Base-by-base conservation (phyloP, 2,329 filamentous ascomycete genomes). In the Ophiostoma fasciatum region DNA sequence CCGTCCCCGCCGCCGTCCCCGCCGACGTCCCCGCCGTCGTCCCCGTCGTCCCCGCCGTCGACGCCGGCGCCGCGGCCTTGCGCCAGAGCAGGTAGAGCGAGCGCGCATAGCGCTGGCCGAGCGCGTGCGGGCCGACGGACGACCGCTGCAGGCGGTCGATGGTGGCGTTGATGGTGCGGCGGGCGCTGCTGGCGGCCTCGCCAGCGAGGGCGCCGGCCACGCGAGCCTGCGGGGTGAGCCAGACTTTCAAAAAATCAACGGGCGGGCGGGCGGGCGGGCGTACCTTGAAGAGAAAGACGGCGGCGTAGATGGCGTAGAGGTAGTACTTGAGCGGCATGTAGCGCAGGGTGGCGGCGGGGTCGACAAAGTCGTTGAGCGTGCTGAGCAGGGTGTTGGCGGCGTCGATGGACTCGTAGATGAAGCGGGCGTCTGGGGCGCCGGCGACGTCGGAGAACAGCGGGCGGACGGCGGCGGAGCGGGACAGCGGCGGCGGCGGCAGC, bases 251-350 rank as follows among this genome's bases (percentile, higher is more conserved):
- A n/a, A n/a, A n/a, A n/a, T n/a, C n/a, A n/a, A n/a, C n/a, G n/a
- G n/a, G n/a, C n/a, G n/a, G n/a, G n/a, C n/a, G n/a, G n/a, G n/a
- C n/a, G n/a, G n/a, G n/a, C n/a, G n/a, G n/a, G n/a, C n/a, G n/a
- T n/a, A n/a, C n/a, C n/a, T n/a, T 78, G 57, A 76, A 78, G 5
- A 78, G 50, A 42, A 78, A 78, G 3, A 76, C 71, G 2, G 73
- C 72, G 1, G 69, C 70, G 48, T 78, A 77, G 18, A 77, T 76
- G 3, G 60, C 63, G 41, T 64, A 78, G 21, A 78, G 56, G 42
- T 75, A 78, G 46, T 71, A 78, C 21, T 71, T 61, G 8, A 76
- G 55, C 2, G 74, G 74, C 71, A 78, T 75, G 41, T 71, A 77
- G 41, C 71, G 66, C 13, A 78, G 58, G 30, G 69, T 66, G 13